Evolutionary conservation across 1,284 basidiomycete genomes (phyloP).

Genomic region (Pterulicium gracile): DNA sequence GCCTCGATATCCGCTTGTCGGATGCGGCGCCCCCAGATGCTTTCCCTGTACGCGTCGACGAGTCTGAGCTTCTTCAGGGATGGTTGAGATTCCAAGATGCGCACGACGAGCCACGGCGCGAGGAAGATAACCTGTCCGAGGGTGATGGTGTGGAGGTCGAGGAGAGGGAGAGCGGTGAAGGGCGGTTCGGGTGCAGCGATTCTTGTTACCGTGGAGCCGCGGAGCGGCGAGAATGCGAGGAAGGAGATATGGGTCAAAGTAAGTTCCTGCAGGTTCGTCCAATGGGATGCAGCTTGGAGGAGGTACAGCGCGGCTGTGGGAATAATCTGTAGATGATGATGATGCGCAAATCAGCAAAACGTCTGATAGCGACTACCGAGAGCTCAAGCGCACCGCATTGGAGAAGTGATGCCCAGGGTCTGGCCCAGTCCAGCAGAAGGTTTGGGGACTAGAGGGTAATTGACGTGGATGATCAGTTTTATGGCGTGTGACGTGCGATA

Average conservation of each 20-base stretch:
- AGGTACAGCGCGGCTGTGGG: background rate
- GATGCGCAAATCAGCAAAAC: background rate
- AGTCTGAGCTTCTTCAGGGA: background rate
- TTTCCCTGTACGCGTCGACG: slow-evolving; percentile 1
- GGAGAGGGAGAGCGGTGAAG: background rate
- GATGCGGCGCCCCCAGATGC: background rate
- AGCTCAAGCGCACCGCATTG: slow-evolving; percentile 5
- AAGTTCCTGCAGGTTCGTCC: background rate
- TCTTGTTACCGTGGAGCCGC: background rate
- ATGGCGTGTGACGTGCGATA: background rate
- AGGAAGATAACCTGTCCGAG: background rate
- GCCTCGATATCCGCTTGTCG: background rate
- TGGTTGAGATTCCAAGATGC: background rate
- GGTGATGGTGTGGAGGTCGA: background rate
- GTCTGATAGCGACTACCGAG: background rate
- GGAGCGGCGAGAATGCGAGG: background rate
- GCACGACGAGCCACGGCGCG: background rate
- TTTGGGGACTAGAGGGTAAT: slow-evolving; percentile 6
- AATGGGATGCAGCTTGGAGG: background rate
- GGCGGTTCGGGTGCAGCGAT: background rate
- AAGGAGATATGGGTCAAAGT: slow-evolving; percentile 1
- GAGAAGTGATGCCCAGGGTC: slow-evolving; percentile 12
- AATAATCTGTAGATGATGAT: background rate
- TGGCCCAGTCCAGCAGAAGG: slow-evolving; percentile 11
- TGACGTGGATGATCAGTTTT: too few species aligned